Evolutionary conservation across 2,329 filamentous ascomycete genomes (phyloP), one percentile per base, ranked within the genome.

Genomic region (Didymellaceae sp.): DNA sequence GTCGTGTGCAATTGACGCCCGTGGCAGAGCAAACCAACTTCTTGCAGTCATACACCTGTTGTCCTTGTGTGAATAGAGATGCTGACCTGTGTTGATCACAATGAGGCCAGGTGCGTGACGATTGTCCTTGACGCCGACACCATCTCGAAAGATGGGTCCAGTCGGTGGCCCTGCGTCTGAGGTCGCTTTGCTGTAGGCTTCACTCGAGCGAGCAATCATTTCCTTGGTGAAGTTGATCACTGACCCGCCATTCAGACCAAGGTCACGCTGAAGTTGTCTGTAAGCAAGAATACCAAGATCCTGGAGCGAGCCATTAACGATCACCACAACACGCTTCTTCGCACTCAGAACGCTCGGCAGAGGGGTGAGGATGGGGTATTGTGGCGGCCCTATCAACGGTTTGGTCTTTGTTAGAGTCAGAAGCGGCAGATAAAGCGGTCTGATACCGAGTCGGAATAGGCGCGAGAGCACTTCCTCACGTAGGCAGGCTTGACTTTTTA

Each of bases 291-390:
- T 74, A 0, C 90, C 91, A 0, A 95, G 79, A 44, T 93, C 86
- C 63, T 93, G 87, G 2, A 82, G 76, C 61, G 94, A 87, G 62
- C 95, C 89, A 47, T 90, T 90, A 61, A 96, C 82, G 43, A 96
- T 74, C 35, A 96, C 73, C 17, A 95, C 77, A 13, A 96, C 75
- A 31, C 88, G 86, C 37, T 81, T 78, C 46, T 83, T 82, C 8
- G 68, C 70, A 17, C 72, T 62, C 3, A 94, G 70, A 52, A 86
- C 78, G 6, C 72, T 63, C 16, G 65, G 58, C 10, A 75, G 58
- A 6, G 83, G 86, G 6, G 82, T 74, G 51, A 93, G 83, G 61
- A 97, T 89, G 0, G 86, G 85, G 6, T 90, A 76, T 55, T 90
- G 84, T 0, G 86, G 85, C n/a, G n/a, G n/a, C n/a, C n/a, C n/a